phyloP scores from a whole-genome alignment of 768 basidiomycete species.

The Chalciporus chontae region DNA sequence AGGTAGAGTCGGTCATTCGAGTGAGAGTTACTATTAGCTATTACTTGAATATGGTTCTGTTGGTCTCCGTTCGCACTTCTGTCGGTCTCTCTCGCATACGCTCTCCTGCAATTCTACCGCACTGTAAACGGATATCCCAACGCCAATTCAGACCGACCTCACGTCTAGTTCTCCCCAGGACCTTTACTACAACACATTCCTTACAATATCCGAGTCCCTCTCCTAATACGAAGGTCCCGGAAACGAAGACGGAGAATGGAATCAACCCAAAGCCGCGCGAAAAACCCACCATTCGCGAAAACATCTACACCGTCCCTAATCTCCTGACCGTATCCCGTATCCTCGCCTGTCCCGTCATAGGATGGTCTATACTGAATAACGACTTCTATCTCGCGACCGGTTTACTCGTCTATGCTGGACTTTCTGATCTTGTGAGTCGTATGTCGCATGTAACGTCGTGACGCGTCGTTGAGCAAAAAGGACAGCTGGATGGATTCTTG shows the following conservation, averaged over 20 bases:
- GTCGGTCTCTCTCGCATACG: slow-evolving; percentile 9
- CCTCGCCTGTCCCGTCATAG: slow-evolving; percentile 85
- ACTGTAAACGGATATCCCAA: background rate
- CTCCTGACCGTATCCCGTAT: slow-evolving; percentile 86
- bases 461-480: background rate
- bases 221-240: slow-evolving; percentile 1
- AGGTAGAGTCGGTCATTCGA: background rate
- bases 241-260: slow-evolving; percentile 4
- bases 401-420: slow-evolving; percentile 85
- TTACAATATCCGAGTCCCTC: slow-evolving; percentile 13
- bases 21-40: background rate
- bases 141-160: background rate
- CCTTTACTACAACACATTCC: slow-evolving; percentile 11
- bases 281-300: slow-evolving; percentile 56
- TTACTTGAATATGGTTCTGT: too few relatives aligned
- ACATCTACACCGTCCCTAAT: slow-evolving; percentile 95
- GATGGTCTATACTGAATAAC: slow-evolving; percentile 81
- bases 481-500: slow-evolving; percentile 85
- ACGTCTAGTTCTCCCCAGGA: slow-evolving; percentile 2
- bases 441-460: slow-evolving; percentile 4
- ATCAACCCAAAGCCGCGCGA: slow-evolving; percentile 3
- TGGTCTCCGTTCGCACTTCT: background rate
- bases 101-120: background rate
- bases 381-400: slow-evolving; percentile 79
- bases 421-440: slow-evolving; percentile 79